Percentiles rank a stretch among this genome's conserved stretches.
phyloP scores from a whole-genome alignment of 2,329 filamentous ascomycete genomes.

The Blastomyces silverae region DNA sequence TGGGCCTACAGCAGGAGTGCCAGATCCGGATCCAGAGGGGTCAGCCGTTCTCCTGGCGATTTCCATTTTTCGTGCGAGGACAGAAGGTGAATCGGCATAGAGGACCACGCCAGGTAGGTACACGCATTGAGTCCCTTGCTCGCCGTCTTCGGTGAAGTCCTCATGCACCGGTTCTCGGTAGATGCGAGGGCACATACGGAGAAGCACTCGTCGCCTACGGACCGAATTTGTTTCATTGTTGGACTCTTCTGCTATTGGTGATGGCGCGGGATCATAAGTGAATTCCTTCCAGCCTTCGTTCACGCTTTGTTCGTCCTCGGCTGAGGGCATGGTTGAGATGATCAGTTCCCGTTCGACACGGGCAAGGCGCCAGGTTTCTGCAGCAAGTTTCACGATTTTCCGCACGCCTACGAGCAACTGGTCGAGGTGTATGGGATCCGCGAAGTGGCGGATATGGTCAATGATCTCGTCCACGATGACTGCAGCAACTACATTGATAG shows the following conservation, averaged over 20 bases:
- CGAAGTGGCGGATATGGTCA: constrained; percentile 49
- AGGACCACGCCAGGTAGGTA: constrained; percentile 47
- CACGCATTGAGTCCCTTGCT: constrained; percentile 40
- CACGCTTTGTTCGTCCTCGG: constrained; percentile 30
- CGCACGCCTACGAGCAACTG: constrained; percentile 47
- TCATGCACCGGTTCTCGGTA: constrained; percentile 47
- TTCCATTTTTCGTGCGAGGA: constrained; percentile 38
- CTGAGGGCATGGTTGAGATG: constrained; percentile 45
- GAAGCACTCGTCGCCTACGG: constrained; percentile 38
- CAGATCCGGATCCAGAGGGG: constrained; percentile 11
- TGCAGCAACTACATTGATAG: constrained; percentile 50
- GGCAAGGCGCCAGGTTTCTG: constrained; percentile 54
- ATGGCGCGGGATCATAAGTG: constrained; percentile 15
- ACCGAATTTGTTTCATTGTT: background rate
- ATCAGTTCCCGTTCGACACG: constrained; percentile 53
- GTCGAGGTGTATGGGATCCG: constrained; percentile 47
- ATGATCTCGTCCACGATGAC: constrained; percentile 53
- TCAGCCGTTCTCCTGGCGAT: constrained; percentile 29
- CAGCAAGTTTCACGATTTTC: constrained; percentile 52
- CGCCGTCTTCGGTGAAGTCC: constrained; percentile 42
- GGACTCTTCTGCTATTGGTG: constrained; percentile 8
- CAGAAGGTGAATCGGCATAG: constrained; percentile 44
- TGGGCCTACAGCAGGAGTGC: constrained; percentile 2
- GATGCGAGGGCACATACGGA: constrained; percentile 49
- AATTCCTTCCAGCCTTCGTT: constrained; percentile 38